Evolutionary conservation across 2,329 filamentous ascomycete genomes (phyloP).

Genomic region (Penicillium brevicompactum): DNA sequence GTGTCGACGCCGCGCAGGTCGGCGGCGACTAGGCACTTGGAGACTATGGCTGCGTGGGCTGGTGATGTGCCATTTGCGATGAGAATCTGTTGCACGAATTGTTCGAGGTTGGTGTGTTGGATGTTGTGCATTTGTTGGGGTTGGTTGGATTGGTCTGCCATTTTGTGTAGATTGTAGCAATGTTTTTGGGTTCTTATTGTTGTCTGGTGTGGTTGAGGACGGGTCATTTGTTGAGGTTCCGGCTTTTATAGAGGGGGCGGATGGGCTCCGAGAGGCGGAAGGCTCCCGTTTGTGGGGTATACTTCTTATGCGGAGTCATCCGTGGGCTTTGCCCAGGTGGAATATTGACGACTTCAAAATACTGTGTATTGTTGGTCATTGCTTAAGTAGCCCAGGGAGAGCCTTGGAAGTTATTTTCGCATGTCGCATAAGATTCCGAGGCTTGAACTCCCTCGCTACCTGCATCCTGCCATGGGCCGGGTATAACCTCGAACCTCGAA

Average conservation of each 20-base stretch:
- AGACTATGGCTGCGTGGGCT: conserved; percentile 63
- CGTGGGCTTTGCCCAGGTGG: no score
- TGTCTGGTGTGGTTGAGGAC: not conserved
- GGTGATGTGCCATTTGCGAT: conserved; percentile 57
- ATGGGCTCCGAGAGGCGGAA: conserved; percentile 3
- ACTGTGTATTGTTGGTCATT: no score
- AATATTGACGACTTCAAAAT: not conserved
- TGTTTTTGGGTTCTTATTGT: not conserved
- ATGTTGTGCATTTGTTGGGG: conserved; percentile 22
- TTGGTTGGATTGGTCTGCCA: conserved; percentile 8
- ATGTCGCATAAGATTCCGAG: not conserved
- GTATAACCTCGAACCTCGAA: no score
- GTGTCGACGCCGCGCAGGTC: conserved; percentile 80
- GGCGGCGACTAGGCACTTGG: conserved; percentile 70
- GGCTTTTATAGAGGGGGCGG: conserved; percentile 9
- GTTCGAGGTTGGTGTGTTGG: conserved; percentile 16
- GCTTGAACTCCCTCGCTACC: no score
- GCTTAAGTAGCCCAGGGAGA: no score
- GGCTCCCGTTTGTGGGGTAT: conserved; percentile 5
- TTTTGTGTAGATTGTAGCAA: not conserved
- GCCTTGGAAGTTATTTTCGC: no score
- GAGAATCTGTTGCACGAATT: conserved; percentile 32
- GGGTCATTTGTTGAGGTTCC: not conserved
- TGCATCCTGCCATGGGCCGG: no score
- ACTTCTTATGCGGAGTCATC: not conserved